Conservation (phyloP, 225 moss, liverwort and hornwort species). For the Rhytidiadelphus loreus region DNA sequence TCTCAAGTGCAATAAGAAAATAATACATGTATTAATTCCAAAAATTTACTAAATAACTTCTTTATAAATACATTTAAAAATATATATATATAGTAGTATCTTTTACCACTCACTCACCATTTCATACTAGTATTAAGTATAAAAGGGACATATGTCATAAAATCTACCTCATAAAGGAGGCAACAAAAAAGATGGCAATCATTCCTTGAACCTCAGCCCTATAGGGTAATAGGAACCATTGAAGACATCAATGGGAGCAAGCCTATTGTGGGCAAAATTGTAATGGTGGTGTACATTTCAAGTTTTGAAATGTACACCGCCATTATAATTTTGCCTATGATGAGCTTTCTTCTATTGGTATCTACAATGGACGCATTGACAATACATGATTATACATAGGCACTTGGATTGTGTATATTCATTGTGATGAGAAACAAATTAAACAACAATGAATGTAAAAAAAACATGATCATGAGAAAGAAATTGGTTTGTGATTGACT, state of each 20-base stretch:
- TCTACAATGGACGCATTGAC: too few species aligned
- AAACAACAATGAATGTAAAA: neutral
- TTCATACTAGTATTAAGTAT: neutral
- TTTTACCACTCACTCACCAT: neutral
- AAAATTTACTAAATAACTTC: neutral
- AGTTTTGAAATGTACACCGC: neutral
- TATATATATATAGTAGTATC: neutral
- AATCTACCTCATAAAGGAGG: neutral
- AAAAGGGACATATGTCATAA: neutral
- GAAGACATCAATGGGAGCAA: neutral
- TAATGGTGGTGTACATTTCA: neutral
- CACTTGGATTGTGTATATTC: neutral
- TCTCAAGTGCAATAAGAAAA: neutral
- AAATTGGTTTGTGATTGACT: neutral
- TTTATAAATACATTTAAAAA: neutral
- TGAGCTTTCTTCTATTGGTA: neutral
- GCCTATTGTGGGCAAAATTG: neutral
- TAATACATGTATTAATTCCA: neutral
- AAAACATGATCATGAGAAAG: neutral
- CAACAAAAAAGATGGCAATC: neutral
- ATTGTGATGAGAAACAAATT: neutral
- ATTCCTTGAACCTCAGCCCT: neutral
- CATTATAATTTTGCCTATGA: neutral
- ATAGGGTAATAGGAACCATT: neutral
- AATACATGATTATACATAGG: neutral